Evolutionary conservation across 192 early-diverging fungal species (phyloP).

Genomic region (Coemansia guatemalensis): DNA sequence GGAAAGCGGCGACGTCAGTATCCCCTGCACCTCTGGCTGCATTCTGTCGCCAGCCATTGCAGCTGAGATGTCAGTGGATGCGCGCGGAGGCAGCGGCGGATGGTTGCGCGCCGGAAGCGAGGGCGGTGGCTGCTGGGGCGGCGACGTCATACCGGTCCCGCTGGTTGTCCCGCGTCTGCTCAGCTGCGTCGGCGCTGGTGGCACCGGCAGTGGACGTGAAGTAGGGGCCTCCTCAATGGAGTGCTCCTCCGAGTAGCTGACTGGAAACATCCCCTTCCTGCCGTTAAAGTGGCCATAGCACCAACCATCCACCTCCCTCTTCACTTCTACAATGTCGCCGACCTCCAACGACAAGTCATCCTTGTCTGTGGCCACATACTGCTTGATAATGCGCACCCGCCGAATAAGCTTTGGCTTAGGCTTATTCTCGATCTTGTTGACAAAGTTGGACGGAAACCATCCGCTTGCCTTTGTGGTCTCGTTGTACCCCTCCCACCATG

Average conservation of each 20-base stretch:
- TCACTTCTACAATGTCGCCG: slow-evolving; percentile 61
- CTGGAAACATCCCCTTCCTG: slow-evolving; percentile 64
- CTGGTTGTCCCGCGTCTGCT: slow-evolving; percentile 15
- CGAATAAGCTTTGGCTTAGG: slow-evolving; percentile 31
- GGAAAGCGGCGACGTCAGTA: slow-evolving; percentile 8
- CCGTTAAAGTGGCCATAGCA: slow-evolving; percentile 66
- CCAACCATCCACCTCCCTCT: slow-evolving; percentile 64
- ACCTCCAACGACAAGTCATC: slow-evolving; percentile 63
- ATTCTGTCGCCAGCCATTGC: slow-evolving; percentile 6
- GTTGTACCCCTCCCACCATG: slow-evolving; percentile 49
- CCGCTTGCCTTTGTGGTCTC: slow-evolving; percentile 32
- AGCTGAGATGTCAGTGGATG: slow-evolving; percentile 5
- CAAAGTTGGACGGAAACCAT: slow-evolving; percentile 54
- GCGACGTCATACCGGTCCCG: not conserved
- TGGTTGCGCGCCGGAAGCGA: slow-evolving; percentile 26
- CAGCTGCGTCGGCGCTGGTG: slow-evolving; percentile 8
- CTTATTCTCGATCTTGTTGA: slow-evolving; percentile 21
- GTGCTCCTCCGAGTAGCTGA: slow-evolving; percentile 51
- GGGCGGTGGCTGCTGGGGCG: slow-evolving; percentile 10
- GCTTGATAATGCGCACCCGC: slow-evolving; percentile 26
- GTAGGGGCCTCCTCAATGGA: slow-evolving; percentile 8
- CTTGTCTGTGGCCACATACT: slow-evolving; percentile 59
- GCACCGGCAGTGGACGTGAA: slow-evolving; percentile 39
- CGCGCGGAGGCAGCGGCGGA: slow-evolving; percentile 31
- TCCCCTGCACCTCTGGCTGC: not conserved